Conservation (phyloP, 169 alveolate genomes). For the Besnoitia besnoiti region DNA sequence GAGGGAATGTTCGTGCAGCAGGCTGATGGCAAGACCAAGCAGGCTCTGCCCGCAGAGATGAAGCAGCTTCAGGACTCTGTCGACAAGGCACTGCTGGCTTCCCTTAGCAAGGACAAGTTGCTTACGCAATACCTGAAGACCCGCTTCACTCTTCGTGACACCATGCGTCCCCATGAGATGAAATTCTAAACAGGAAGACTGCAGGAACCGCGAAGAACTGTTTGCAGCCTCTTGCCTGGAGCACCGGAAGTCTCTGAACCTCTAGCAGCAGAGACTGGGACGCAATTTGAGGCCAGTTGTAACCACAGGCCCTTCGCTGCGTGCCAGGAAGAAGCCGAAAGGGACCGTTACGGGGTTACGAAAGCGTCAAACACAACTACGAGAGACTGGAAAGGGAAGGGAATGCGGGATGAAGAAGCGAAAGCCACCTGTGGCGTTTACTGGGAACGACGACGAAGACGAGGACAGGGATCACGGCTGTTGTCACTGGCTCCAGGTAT, state of each 20-base stretch:
- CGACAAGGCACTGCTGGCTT: constrained; percentile 51
- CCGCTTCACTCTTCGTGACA: constrained; percentile 70
- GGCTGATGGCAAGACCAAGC: neutral
- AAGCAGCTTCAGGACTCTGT: constrained; percentile 48
- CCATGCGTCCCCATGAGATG: constrained; percentile 73
- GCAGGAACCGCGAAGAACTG: neutral
- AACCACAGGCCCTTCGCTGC: neutral
- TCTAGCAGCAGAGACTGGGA: neutral
- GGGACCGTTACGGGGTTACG: neutral
- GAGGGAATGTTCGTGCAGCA: constrained; percentile 53
- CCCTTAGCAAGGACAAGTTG: constrained; percentile 64
- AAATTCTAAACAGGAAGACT: constrained; percentile 60
- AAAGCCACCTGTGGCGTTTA: neutral
- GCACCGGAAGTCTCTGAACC: neutral
- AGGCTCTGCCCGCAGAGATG: constrained; percentile 46
- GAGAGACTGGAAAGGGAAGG: neutral
- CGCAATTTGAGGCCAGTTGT: neutral
- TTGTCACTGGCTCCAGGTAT: neutral
- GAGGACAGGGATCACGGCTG: neutral
- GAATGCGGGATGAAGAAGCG: neutral
- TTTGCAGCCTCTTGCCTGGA: neutral
- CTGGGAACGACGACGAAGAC: neutral
- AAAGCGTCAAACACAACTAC: neutral
- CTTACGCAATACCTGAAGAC: constrained; percentile 72
- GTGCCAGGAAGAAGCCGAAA: neutral